Evolutionary conservation across 148 eudicot genomes (phyloP).

Genomic region (Chenopodium album): DNA sequence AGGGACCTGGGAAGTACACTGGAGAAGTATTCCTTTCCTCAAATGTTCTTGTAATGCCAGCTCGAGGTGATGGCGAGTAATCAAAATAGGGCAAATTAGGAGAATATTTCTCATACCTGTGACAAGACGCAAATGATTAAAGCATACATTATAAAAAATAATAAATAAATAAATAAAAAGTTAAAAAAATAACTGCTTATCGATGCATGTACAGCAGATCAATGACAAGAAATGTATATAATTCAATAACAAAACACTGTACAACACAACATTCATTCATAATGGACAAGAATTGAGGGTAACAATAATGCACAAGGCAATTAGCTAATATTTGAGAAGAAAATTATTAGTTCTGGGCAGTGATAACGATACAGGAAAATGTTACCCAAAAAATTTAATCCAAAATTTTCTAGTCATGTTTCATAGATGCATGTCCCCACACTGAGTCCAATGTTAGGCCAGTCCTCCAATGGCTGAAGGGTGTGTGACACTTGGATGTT

Average conservation of each 20-base stretch:
- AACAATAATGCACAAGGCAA: neutral
- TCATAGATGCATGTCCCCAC: no score
- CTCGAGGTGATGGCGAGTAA: conserved; percentile 45
- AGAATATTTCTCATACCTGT: conserved; percentile 45
- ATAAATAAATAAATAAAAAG: no score
- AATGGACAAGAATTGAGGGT: neutral
- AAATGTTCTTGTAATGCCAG: conserved; percentile 15
- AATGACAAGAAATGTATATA: no score
- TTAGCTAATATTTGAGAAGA: neutral
- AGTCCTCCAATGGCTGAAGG: no score
- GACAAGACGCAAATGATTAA: neutral
- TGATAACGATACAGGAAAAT: neutral
- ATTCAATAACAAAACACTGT: no score
- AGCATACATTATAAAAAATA: neutral
- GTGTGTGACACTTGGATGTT: no score
- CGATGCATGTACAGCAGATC: neutral
- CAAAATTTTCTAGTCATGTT: no score
- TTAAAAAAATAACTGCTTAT: neutral
- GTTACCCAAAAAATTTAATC: neutral
- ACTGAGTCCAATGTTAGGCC: no score
- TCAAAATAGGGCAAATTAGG: conserved; percentile 40
- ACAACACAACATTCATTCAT: neutral
- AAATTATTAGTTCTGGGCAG: neutral
- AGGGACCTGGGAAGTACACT: neutral
- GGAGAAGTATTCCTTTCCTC: conserved; percentile 22